Evolutionary conservation across 495 filamentous ascomycete genomes (phyloP).

Genomic region (Copromyces sp.): DNA sequence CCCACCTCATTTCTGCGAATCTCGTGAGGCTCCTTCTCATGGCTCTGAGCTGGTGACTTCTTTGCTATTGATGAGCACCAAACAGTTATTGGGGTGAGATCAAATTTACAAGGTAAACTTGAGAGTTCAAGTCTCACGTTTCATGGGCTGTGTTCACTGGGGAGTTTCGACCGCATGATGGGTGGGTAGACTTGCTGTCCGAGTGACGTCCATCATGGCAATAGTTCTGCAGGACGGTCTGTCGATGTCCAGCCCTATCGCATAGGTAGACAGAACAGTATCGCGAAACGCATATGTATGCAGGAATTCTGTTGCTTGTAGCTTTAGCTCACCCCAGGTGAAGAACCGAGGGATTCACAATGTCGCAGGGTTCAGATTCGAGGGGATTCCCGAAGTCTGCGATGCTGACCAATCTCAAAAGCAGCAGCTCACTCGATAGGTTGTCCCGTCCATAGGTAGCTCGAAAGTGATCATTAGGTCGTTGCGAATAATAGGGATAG

Average conservation of each 20-base stretch:
- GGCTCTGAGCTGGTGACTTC: background rate
- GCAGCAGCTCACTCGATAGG: too few relatives aligned
- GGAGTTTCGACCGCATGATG: background rate
- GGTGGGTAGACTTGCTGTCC: background rate
- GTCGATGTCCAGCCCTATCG: background rate
- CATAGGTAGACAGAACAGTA: too few relatives aligned
- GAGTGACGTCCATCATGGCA: background rate
- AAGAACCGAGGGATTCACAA: background rate
- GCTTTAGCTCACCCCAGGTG: background rate
- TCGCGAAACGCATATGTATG: background rate
- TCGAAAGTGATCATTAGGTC: too few relatives aligned
- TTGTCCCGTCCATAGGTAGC: too few relatives aligned
- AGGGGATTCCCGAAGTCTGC: background rate
- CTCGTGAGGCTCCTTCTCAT: background rate
- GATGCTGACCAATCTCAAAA: background rate
- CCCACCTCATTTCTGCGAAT: background rate
- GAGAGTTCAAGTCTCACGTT: background rate
- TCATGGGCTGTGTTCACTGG: background rate
- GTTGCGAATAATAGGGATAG: too few relatives aligned
- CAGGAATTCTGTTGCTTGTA: background rate
- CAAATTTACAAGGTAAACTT: background rate
- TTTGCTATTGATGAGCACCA: background rate
- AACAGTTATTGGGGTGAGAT: background rate
- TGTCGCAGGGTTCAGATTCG: background rate
- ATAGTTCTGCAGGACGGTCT: background rate